Base-by-base conservation (phyloP, 306 rosid species). In the Trifolium pratense region DNA sequence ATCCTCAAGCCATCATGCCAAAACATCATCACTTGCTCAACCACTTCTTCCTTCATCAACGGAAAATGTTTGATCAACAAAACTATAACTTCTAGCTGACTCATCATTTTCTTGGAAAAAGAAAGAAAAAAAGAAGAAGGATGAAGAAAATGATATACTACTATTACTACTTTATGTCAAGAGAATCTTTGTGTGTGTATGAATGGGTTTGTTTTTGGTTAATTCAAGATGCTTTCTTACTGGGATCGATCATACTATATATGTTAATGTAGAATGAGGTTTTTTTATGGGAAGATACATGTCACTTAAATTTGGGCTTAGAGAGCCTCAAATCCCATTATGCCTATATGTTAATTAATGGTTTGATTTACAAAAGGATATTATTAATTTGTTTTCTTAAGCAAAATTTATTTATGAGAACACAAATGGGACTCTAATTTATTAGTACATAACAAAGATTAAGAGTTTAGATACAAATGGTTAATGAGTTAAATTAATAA, bases 31-130 rank as follows among this genome's bases (percentile, higher is more conserved):
- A 48, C 88, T 93, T 36, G 75, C 84, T 73, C 92, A 91, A 77
- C 97, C 97, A 55, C 98, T 93, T 18, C 89, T 93, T 37, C 91
- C 90, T 79, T 79, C 97, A 34, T 86, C 96, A 26, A 84, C 95
- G 52, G 98, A 91, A 66, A 91, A 81, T 74, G 98, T 94, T 42
- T 94, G 80, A 91, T 76, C 73, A 17, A 7, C 6, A 42, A 65
- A 9, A 43, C 17, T 81, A 75, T 74, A 34, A 69, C 65, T 82
- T 84, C 70, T 67, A 46, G 5, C 55, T 31, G 82, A 14, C 16
- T 12, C 31, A 23, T 16, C 17, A 23, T 56, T 70, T 57, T 48
- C 86, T 75, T 60, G 12, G 57, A 17, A 52, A 46, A 45, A 53
- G 9, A 9, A 3, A 39, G 17, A 37, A 9, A 9, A 20, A 25